phyloP scores from a whole-genome alignment of 306 rosid genomes.

The Casuarina cunninghamiana region DNA sequence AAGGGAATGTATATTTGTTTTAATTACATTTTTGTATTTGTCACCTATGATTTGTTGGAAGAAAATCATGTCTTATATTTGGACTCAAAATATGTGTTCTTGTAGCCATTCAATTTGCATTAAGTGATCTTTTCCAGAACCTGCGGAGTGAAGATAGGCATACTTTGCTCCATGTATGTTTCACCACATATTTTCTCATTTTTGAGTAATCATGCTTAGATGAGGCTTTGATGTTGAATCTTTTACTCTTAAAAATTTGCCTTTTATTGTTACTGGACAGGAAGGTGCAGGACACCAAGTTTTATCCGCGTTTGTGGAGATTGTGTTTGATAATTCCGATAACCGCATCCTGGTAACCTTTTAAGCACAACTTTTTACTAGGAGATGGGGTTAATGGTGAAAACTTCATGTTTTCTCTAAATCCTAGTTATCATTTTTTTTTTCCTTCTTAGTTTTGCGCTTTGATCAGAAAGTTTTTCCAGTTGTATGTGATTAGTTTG shows the following conservation, averaged over 20 bases:
- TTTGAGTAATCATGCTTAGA: slow-evolving; percentile 4
- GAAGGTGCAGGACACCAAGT: slow-evolving; percentile 98
- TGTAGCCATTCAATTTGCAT: slow-evolving; percentile 87
- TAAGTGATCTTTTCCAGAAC: slow-evolving; percentile 89
- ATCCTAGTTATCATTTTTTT: background rate
- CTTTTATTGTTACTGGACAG: slow-evolving; percentile 38
- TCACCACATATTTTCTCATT: slow-evolving; percentile 17
- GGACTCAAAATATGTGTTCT: too few species aligned
- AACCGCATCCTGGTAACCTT: slow-evolving; percentile 87
- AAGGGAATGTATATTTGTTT: too few species aligned
- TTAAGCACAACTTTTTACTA: slow-evolving; percentile 18
- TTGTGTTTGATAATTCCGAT: slow-evolving; percentile 91
- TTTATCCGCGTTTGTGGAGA: slow-evolving; percentile 91
- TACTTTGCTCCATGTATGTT: slow-evolving; percentile 87
- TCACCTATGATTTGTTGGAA: too few species aligned
- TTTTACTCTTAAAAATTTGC: slow-evolving; percentile 12
- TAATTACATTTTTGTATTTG: too few species aligned
- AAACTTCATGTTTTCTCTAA: background rate
- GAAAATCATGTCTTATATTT: too few species aligned
- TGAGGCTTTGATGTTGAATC: background rate
- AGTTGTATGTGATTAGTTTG: background rate
- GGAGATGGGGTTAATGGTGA: slow-evolving; percentile 3
- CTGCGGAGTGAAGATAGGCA: slow-evolving; percentile 84
- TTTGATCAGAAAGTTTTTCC: background rate
- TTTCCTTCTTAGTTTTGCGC: background rate